These are phyloP conservation scores for Xerocomus potaroensis DNA, from an alignment of 768 basidiomycete species.

Conservation along the genomic window DNA sequence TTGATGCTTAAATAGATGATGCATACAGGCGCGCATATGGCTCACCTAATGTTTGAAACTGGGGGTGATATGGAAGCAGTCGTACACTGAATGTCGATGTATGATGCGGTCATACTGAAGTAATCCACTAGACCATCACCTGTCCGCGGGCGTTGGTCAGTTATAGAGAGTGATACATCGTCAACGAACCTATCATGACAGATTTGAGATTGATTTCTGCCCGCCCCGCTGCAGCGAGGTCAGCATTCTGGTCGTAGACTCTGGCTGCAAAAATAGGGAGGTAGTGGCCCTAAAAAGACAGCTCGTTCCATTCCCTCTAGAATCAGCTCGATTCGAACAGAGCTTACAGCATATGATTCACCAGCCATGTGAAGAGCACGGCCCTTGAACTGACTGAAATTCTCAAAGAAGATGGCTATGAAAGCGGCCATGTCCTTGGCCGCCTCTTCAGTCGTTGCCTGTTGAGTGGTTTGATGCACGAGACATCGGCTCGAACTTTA, in stretches of 20 bases:
- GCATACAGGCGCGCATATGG: not conserved
- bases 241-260: constrained; percentile 42
- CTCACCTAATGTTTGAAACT: constrained; percentile 10
- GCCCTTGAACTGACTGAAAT: constrained; percentile 64
- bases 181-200: constrained; percentile 38
- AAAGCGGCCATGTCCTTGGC: constrained; percentile 65
- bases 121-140: not conserved
- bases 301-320: not conserved
- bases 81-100: not conserved
- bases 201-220: constrained; percentile 45
- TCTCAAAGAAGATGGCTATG: constrained; percentile 65
- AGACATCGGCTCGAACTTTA: too few species aligned
- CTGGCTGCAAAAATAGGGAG: constrained; percentile 43
- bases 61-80: constrained; percentile 23
- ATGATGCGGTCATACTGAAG: not conserved
- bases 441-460: constrained; percentile 51
- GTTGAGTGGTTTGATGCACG: not conserved
- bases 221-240: constrained; percentile 38
- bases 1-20: not conserved
- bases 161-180: not conserved
- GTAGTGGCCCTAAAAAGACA: constrained; percentile 39
- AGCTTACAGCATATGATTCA: constrained; percentile 46
- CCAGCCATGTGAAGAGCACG: constrained; percentile 54
- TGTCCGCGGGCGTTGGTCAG: not conserved
- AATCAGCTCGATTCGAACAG: not conserved